phyloP scores from a whole-genome alignment of 495 filamentous ascomycete genomes.

The Penicillium crystallinum region DNA sequence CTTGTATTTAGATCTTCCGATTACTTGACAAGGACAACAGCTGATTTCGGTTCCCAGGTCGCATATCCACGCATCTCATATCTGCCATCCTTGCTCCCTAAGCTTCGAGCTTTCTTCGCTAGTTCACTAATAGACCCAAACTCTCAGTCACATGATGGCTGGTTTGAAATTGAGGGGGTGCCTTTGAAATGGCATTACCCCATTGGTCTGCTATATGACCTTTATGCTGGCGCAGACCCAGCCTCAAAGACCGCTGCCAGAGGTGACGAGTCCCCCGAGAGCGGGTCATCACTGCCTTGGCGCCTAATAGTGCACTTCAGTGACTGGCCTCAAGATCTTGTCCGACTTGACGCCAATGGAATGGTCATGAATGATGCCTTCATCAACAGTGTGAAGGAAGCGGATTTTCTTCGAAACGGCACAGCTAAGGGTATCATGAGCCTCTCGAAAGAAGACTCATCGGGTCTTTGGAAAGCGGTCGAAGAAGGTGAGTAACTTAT shows the following conservation, averaged over 20 bases:
- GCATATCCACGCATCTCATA: conserved; percentile 54
- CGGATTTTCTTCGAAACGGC: conserved; percentile 86
- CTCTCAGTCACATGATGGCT: conserved; percentile 54
- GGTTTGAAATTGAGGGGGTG: conserved; percentile 70
- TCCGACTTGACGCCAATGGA: conserved; percentile 57
- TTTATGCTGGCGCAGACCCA: conserved; percentile 67
- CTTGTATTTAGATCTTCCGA: conserved; percentile 31
- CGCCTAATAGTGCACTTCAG: conserved; percentile 69
- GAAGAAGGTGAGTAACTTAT: conserved; percentile 57
- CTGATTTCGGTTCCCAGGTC: conserved; percentile 28
- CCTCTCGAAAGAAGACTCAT: conserved; percentile 81
- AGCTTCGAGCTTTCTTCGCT: conserved; percentile 71
- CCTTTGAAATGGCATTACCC: conserved; percentile 87
- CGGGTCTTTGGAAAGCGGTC: conserved; percentile 79
- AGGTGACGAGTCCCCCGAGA: conserved; percentile 24
- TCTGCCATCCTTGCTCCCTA: conserved; percentile 70
- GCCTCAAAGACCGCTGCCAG: conserved; percentile 30
- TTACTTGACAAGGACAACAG: background rate
- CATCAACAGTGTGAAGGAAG: conserved; percentile 93
- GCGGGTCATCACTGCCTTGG: conserved; percentile 62
- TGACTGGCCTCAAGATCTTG: conserved; percentile 65
- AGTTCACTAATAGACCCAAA: conserved; percentile 63
- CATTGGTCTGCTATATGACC: conserved; percentile 80
- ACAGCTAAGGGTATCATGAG: conserved; percentile 92
- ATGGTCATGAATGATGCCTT: conserved; percentile 73